Evolutionary conservation across 192 early-diverging fungal species (phyloP).

Genomic region (Entomortierella chlamydospora): DNA sequence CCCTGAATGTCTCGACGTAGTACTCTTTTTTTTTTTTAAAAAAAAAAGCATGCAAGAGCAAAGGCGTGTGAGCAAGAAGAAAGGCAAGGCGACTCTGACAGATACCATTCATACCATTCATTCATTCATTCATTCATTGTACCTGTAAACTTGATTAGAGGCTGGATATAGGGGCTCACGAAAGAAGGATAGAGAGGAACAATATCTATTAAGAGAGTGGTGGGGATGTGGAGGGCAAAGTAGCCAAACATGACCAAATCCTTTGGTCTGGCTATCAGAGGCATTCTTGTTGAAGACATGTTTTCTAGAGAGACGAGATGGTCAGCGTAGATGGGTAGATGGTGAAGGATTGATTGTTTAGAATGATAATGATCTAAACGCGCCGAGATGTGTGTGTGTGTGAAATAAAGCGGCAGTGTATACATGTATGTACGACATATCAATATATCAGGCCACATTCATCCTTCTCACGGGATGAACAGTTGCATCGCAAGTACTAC

Average conservation of each 20-base stretch:
- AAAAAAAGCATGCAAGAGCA: not conserved
- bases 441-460: no score
- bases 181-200: slow-evolving; percentile 65
- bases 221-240: slow-evolving; percentile 80
- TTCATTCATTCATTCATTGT: no score
- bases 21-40: slow-evolving; percentile 15
- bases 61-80: no score
- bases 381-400: no score
- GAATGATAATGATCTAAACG: no score
- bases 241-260: slow-evolving; percentile 74
- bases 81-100: no score
- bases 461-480: not conserved
- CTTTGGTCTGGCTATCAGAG: slow-evolving; percentile 55
- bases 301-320: not conserved
- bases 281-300: slow-evolving; percentile 23
- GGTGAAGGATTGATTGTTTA: not conserved
- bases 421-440: no score
- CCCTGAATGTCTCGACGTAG: slow-evolving; percentile 65
- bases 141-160: slow-evolving; percentile 28
- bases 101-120: no score
- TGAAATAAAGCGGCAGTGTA: no score
- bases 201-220: slow-evolving; percentile 69
- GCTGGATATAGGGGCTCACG: slow-evolving; percentile 44
- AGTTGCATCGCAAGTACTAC: not conserved
- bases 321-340: not conserved